phyloP scores from a whole-genome alignment of 176 grass and related monocot genomes.

The Musa troglodytarum region DNA sequence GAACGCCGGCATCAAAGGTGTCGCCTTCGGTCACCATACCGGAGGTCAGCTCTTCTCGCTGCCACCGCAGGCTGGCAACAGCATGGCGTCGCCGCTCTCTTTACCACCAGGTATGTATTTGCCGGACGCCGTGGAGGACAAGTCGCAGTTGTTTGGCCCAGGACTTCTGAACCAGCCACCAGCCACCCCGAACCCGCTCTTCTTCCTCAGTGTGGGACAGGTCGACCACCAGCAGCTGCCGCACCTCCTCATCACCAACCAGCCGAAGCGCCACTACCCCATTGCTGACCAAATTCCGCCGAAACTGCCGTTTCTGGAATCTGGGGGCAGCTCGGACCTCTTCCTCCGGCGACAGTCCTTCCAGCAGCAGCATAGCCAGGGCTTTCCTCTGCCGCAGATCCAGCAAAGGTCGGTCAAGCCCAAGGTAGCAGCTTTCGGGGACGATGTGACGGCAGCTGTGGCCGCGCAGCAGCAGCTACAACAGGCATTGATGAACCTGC shows the following conservation, averaged over 20 bases:
- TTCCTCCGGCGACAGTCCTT: constrained; percentile 29
- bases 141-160: constrained; percentile 37
- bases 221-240: constrained; percentile 8
- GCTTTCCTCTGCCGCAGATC: constrained; percentile 33
- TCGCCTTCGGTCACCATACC: neutral
- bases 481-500: constrained; percentile 32
- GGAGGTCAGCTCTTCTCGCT: neutral
- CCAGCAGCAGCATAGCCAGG: neutral
- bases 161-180: constrained; percentile 33
- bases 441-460: constrained; percentile 31
- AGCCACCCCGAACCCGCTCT: constrained; percentile 30
- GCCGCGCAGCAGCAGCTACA: neutral
- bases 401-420: constrained; percentile 39
- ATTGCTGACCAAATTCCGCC: constrained; percentile 18
- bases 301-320: neutral
- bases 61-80: neutral
- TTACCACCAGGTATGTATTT: constrained; percentile 40
- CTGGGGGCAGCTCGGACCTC: constrained; percentile 22
- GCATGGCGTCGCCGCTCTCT: neutral
- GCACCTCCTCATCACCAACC: constrained; percentile 27
- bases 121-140: constrained; percentile 36
- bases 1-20: constrained; percentile 8
- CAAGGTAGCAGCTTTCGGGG: constrained; percentile 17
- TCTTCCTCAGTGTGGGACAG: constrained; percentile 39
- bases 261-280: constrained; percentile 47